Percentiles rank a stretch among this genome's conserved stretches.
These are phyloP conservation scores for Quercus parvula DNA, from an alignment of 306 rosid species.

Conservation along the genomic window DNA sequence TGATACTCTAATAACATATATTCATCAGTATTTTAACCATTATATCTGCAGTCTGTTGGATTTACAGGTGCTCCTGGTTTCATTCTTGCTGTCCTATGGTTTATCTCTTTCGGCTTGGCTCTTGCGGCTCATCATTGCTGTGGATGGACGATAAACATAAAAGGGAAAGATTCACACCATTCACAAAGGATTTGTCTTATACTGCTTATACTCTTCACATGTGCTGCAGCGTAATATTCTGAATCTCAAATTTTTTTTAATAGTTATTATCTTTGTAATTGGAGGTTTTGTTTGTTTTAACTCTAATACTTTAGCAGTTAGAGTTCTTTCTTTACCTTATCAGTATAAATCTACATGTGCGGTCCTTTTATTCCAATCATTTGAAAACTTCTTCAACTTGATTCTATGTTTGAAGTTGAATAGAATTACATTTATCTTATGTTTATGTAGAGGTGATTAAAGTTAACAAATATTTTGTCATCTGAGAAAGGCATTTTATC, in stretches of 20 bases:
- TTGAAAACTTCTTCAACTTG: not conserved
- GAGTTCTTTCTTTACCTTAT: not conserved
- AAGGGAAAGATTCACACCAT: constrained; percentile 56
- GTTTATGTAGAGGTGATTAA: not conserved
- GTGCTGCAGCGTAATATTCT: constrained; percentile 72
- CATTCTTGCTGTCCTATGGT: constrained; percentile 78
- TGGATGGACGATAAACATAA: constrained; percentile 83
- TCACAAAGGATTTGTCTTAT: constrained; percentile 72
- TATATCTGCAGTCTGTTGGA: constrained; percentile 80
- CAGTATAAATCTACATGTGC: not conserved
- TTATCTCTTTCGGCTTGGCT: constrained; percentile 74
- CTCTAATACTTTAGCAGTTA: not conserved
- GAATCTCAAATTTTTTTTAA: not conserved
- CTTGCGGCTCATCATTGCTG: constrained; percentile 69
- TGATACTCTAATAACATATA: not conserved
- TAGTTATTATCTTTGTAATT: not conserved
- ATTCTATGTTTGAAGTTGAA: not conserved
- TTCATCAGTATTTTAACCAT: constrained; percentile 3
- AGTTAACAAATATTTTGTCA: not conserved
- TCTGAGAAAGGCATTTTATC: not conserved
- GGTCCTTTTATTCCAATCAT: not conserved
- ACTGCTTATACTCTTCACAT: constrained; percentile 68
- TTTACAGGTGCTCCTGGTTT: constrained; percentile 88
- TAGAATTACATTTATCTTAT: not conserved
- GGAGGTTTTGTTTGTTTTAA: not conserved